Conservation (phyloP, 2,329 filamentous ascomycete genomes). For the Hyphodiscus sp. region DNA sequence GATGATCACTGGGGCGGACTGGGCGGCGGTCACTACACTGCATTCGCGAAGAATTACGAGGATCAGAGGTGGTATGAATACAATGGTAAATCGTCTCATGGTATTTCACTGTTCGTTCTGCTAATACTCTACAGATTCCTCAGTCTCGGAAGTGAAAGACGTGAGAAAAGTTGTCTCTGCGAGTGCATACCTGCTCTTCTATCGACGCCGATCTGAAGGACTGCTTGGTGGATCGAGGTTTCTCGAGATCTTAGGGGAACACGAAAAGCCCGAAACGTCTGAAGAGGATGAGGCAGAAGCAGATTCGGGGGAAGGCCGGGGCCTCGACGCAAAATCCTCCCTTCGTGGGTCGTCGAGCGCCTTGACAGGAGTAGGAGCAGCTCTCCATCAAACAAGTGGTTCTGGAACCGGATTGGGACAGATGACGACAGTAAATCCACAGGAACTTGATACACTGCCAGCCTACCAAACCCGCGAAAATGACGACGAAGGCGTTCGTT, state of each 20-base stretch:
- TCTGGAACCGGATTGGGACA: slow-evolving; percentile 32
- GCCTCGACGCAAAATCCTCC: slow-evolving; percentile 79
- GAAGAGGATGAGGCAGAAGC: slow-evolving; percentile 42
- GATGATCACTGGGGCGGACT: slow-evolving; percentile 94
- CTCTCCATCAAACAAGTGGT: slow-evolving; percentile 58
- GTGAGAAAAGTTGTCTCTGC: slow-evolving; percentile 60
- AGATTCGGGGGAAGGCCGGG: slow-evolving; percentile 72
- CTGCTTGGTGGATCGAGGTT: slow-evolving; percentile 77
- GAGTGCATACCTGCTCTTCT: slow-evolving; percentile 90
- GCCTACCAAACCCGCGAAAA: slow-evolving; percentile 21
- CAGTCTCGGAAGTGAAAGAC: slow-evolving; percentile 56
- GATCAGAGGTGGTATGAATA: slow-evolving; percentile 92
- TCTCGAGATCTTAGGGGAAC: slow-evolving; percentile 61
- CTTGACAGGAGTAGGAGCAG: slow-evolving; percentile 71
- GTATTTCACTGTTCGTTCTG: background rate
- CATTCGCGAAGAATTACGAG: slow-evolving; percentile 86
- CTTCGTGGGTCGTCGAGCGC: slow-evolving; percentile 87
- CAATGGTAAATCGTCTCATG: slow-evolving; percentile 61
- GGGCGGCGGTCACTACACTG: slow-evolving; percentile 93
- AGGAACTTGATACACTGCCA: slow-evolving; percentile 21
- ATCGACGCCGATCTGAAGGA: slow-evolving; percentile 71
- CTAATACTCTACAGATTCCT: slow-evolving; percentile 61
- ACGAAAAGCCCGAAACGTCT: slow-evolving; percentile 44
- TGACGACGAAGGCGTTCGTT: slow-evolving; percentile 15
- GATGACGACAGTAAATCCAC: slow-evolving; percentile 25